Conservation (phyloP, 257 asterid species). For the Solanum tacnaense region DNA sequence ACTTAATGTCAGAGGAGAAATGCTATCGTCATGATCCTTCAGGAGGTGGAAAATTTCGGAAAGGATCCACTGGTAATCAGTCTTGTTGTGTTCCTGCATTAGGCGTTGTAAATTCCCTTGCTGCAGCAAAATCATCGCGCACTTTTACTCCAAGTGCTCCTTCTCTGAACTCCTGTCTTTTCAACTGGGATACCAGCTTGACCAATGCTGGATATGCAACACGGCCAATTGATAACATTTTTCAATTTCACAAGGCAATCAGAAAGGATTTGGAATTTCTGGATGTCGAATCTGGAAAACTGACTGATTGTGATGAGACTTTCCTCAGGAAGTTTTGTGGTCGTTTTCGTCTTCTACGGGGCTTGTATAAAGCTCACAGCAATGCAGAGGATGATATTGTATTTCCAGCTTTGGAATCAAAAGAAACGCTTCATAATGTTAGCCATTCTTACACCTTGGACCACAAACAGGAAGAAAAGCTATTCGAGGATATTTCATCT, state of each 20-base stretch:
- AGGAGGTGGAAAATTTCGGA: slow-evolving; percentile 23
- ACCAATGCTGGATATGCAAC: slow-evolving; percentile 31
- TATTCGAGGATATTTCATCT: slow-evolving; percentile 82
- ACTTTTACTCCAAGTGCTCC: slow-evolving; percentile 75
- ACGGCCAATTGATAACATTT: slow-evolving; percentile 86
- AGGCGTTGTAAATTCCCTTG: slow-evolving; percentile 69
- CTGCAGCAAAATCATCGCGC: slow-evolving; percentile 68
- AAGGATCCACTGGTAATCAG: slow-evolving; percentile 39
- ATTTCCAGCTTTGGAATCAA: slow-evolving; percentile 93
- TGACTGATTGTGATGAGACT: slow-evolving; percentile 58
- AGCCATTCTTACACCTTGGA: slow-evolving; percentile 95
- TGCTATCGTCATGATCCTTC: slow-evolving; percentile 23
- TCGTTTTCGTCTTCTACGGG: slow-evolving; percentile 88
- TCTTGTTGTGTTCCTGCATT: slow-evolving; percentile 94
- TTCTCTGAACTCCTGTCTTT: slow-evolving; percentile 82
- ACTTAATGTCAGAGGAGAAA: slow-evolving; percentile 19
- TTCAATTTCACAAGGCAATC: slow-evolving; percentile 92
- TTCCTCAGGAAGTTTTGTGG: slow-evolving; percentile 83
- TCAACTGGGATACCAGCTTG: slow-evolving; percentile 71
- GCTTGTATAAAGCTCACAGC: slow-evolving; percentile 91
- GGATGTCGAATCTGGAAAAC: slow-evolving; percentile 78
- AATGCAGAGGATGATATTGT: slow-evolving; percentile 99
- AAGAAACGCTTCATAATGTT: slow-evolving; percentile 86
- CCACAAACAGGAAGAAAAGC: slow-evolving; percentile 91
- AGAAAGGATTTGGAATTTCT: slow-evolving; percentile 92